phyloP scores from a whole-genome alignment of 106 monocot species.

The Acanthochlamys bracteata region DNA sequence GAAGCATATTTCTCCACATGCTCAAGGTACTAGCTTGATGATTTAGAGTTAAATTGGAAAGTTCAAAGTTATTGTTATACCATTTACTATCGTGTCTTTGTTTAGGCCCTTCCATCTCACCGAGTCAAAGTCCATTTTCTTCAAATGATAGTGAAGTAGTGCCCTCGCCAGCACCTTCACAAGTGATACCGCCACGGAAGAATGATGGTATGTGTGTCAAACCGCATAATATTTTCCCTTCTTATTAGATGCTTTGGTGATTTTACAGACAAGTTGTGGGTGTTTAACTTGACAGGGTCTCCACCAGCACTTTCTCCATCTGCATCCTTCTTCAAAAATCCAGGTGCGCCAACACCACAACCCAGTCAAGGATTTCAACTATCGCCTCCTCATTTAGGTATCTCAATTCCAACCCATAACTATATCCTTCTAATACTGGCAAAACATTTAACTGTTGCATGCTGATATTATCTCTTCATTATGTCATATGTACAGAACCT shows the following conservation, averaged over 20 bases:
- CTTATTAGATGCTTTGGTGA: neutral
- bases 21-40: constrained; percentile 17
- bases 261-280: neutral
- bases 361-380: constrained; percentile 26
- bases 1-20: constrained; percentile 19
- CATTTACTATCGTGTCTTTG: neutral
- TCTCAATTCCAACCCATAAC: neutral
- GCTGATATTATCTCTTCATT: neutral
- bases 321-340: constrained; percentile 8
- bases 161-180: constrained; percentile 20
- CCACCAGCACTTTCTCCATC: constrained; percentile 45
- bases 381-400: neutral
- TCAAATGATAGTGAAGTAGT: constrained; percentile 10
- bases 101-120: constrained; percentile 27
- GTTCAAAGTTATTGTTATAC: neutral
- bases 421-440: neutral
- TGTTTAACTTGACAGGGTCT: neutral
- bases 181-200: constrained; percentile 13
- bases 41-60: neutral
- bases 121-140: constrained; percentile 24
- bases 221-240: neutral
- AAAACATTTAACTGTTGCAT: neutral
- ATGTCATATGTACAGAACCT: constrained; percentile 30
- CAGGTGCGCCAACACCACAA: constrained; percentile 22
- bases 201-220: constrained; percentile 16